Evolutionary conservation across 1,139 yeast genomes (phyloP), one percentile per base, ranked within the genome.

Genomic region (Saccharomyces hybrid): DNA sequence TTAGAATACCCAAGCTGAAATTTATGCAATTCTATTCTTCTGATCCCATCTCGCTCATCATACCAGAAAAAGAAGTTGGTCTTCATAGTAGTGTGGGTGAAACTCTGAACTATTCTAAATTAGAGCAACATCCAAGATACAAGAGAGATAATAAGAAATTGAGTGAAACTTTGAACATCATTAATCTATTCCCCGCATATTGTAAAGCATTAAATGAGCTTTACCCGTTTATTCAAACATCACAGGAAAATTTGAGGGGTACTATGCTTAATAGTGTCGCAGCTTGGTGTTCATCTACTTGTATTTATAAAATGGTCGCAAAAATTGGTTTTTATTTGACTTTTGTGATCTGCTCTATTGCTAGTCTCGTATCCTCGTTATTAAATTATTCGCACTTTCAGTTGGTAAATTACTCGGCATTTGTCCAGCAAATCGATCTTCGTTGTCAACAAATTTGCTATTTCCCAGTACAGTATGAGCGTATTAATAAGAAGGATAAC

Each of bases 11-110:
- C 0, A 79, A 81, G 52, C 82, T 87, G 27, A 76, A 76, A 48
- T 79, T 81, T 57, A 78, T 93, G 77, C 97, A 91, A 63, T 89
- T 87, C 68, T 86, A 83, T 61, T 84, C 97, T 0, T 71, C 87
- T 4, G 74, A 78, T 26, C 96, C 97, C 0, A 86, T 86, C 46
- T 75, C 81, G 34, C 77, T 86, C 51, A 90, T 86, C 59, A 77
- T 86, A 2, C 76, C 78, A 1, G 76, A 73, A 54, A 67, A 69
- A 50, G 61, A 66, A 13, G 50, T 34, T 31, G 61, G 59, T 1
- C 56, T 56, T 30, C 61, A 68, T 2, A 66, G 50, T 5, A 14
- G 46, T n/a, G 32, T 61, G n/a, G 62, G 64, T 38, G 62, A 61
- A 48, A 69, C 64, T 38, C 66, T 64, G 42, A 67, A 68, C 50